A percentile compares a stretch with the other conserved stretches of the same genome.
Conservation (phyloP, 768 basidiomycete species). For the Serendipita sp. region DNA sequence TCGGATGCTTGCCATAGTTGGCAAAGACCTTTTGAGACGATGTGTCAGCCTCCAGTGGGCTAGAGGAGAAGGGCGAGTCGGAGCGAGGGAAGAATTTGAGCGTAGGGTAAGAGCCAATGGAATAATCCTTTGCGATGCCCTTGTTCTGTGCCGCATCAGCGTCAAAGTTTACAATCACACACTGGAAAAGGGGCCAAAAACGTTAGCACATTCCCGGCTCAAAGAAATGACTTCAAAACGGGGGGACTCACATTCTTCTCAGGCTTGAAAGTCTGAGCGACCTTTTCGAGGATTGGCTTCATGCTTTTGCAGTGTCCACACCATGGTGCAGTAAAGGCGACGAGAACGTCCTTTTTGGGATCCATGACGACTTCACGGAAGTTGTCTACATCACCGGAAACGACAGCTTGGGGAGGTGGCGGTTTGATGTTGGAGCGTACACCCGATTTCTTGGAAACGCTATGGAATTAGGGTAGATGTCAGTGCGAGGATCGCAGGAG, state of each 20-base stretch:
- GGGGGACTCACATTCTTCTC: slow-evolving; percentile 48
- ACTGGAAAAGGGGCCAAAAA: slow-evolving; percentile 27
- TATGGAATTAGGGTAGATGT: slow-evolving; percentile 19
- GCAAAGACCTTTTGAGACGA: background rate
- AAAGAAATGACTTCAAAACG: background rate
- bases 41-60: background rate
- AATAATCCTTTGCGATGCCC: slow-evolving; percentile 53
- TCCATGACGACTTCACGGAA: slow-evolving; percentile 66
- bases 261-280: slow-evolving; percentile 59
- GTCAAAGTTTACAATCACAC: slow-evolving; percentile 80
- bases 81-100: slow-evolving; percentile 83
- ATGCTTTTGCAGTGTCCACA: slow-evolving; percentile 91
- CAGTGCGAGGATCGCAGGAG: background rate
- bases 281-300: slow-evolving; percentile 77
- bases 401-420: slow-evolving; percentile 57
- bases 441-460: slow-evolving; percentile 57
- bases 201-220: background rate
- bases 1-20: slow-evolving; percentile 37
- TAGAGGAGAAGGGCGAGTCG: background rate
- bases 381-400: slow-evolving; percentile 49
- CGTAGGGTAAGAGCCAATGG: slow-evolving; percentile 71
- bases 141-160: slow-evolving; percentile 73
- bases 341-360: slow-evolving; percentile 62
- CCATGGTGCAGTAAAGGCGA: slow-evolving; percentile 73
- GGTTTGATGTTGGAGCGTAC: slow-evolving; percentile 80